Base-by-base conservation (phyloP, 2,329 filamentous ascomycete genomes). In the Drechslerella dactyloides region DNA sequence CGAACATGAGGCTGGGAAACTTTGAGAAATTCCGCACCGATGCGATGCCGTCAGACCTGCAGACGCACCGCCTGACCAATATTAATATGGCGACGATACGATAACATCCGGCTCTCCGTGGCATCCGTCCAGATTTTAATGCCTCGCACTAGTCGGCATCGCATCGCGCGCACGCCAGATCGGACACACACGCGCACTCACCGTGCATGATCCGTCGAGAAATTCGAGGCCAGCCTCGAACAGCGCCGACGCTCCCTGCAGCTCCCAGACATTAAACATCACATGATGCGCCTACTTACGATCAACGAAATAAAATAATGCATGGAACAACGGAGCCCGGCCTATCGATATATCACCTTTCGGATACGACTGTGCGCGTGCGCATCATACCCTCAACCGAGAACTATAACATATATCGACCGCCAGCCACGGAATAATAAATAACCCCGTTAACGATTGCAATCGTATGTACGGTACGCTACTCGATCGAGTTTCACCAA, bases 151-250 rank as follows among this genome's bases (percentile, higher is more conserved):
- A 37, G 33, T n/a, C n/a, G n/a, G n/a, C n/a, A n/a, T n/a, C n/a
- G n/a, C n/a, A n/a, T n/a, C n/a, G n/a, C n/a, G n/a, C n/a, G n/a
- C n/a, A n/a, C 37, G 37, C n/a, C 37, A 42, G 37, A 17, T 42
- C 37, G n/a, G 13, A 15, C 2, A 42, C 37, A 37, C 13, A 6
- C 33, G 33, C 33, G 7, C 7, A 13, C 13, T 6, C 33, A 37
- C 33, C n/a, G n/a, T n/a, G n/a, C n/a, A n/a, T n/a, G n/a, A 37
- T 37, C 7, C 33, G 13, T 13, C 6, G 33, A 37, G 6, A 8
- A 33, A 33, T 33, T 42, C 37, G 37, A 42, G 37, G 15, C 37
- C 37, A 42, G 37, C 37, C 37, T 42, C 37, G 37, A 42, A 17
- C 27, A 33, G 27, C 27, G 27, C 27, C 27, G 27, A 33, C 27